Conservation (phyloP, 2,329 filamentous ascomycete species). For the Penicillium sp. region DNA sequence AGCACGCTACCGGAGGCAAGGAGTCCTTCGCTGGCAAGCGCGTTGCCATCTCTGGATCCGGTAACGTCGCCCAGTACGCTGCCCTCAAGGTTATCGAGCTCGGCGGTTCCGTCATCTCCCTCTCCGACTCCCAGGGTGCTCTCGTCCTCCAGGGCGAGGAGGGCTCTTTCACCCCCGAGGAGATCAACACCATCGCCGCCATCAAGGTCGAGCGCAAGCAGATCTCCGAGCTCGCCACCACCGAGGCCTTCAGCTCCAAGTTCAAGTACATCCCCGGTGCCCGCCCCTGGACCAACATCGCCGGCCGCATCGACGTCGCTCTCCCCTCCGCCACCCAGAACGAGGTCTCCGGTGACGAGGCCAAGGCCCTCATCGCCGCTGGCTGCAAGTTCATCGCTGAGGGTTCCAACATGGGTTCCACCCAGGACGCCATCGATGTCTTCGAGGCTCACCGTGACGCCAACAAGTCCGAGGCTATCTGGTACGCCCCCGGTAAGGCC, state of each 20-base stretch:
- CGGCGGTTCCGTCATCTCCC: constrained; percentile 85
- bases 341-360: constrained; percentile 92
- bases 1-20: constrained; percentile 74
- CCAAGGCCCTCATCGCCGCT: constrained; percentile 72
- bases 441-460: constrained; percentile 75
- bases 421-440: constrained; percentile 87
- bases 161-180: constrained; percentile 71
- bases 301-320: constrained; percentile 80
- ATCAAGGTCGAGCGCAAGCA: constrained; percentile 87
- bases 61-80: constrained; percentile 97
- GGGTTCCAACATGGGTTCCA: constrained; percentile 99
- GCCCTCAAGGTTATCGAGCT: constrained; percentile 94
- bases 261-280: constrained; percentile 87
- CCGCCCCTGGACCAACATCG: constrained; percentile 85
- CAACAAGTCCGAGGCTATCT: constrained; percentile 69
- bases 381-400: constrained; percentile 88
- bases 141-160: constrained; percentile 73
- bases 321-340: constrained; percentile 96
- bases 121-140: constrained; percentile 88
- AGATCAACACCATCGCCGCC: constrained; percentile 74
- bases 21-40: constrained; percentile 88
- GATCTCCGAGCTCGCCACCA: constrained; percentile 69
- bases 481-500: constrained; percentile 97
- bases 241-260: constrained; percentile 57
- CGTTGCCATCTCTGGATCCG: constrained; percentile 93